Conservation (phyloP, 2,329 filamentous ascomycete genomes). For the Fusarium redolens region DNA sequence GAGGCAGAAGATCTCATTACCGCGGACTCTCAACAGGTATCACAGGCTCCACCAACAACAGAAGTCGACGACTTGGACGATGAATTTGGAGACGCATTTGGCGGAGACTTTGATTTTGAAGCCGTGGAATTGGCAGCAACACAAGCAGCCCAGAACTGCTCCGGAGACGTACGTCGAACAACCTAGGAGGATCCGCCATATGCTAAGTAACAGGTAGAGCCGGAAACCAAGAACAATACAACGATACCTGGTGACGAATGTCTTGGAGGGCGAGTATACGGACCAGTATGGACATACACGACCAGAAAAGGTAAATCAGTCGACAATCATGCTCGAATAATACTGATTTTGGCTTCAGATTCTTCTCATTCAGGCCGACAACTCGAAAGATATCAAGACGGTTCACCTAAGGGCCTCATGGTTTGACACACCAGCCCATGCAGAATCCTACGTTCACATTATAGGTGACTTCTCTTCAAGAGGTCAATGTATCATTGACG, state of each 20-base stretch:
- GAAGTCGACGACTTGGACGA: constrained; percentile 39
- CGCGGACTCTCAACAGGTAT: constrained; percentile 35
- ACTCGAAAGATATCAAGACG: constrained; percentile 70
- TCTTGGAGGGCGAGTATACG: constrained; percentile 75
- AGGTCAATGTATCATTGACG: constrained; percentile 84
- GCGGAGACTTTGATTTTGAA: constrained; percentile 83
- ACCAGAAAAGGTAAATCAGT: constrained; percentile 75
- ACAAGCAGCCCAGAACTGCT: constrained; percentile 64
- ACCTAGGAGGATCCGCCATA: constrained; percentile 45
- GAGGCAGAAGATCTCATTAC: constrained; percentile 53
- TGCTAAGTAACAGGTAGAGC: constrained; percentile 77
- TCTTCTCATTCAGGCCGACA: constrained; percentile 84
- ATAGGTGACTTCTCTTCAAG: constrained; percentile 78
- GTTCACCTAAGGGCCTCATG: constrained; percentile 87
- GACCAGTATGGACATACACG: constrained; percentile 69
- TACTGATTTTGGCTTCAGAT: constrained; percentile 63
- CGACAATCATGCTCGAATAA: background rate
- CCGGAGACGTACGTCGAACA: constrained; percentile 53
- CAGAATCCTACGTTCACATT: constrained; percentile 84
- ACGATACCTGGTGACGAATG: constrained; percentile 83
- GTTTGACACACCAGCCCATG: constrained; percentile 81
- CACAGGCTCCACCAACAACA: constrained; percentile 12
- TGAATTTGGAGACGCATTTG: constrained; percentile 60
- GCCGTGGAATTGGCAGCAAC: constrained; percentile 79
- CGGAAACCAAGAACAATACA: constrained; percentile 81